phyloP scores from a whole-genome alignment of 306 rosid genomes.

The Sechiopsis laciniata region DNA sequence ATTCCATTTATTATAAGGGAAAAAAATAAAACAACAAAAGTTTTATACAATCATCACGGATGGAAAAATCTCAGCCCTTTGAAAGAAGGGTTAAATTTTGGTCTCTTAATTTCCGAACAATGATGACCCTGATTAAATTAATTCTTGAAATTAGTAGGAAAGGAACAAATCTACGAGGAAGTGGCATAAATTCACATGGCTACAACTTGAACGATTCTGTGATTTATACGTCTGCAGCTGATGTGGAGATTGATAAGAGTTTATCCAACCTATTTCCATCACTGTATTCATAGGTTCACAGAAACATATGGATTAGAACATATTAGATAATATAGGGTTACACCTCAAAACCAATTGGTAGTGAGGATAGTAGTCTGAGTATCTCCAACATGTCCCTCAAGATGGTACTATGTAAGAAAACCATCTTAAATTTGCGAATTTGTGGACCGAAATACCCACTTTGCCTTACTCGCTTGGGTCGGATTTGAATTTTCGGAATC shows the following conservation, averaged over 20 bases:
- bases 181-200: slow-evolving; percentile 1
- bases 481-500: no score
- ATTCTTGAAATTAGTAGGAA: not conserved
- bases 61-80: not conserved
- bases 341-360: no score
- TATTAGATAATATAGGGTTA: no score
- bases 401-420: no score
- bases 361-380: no score
- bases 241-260: slow-evolving; percentile 47
- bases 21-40: not conserved
- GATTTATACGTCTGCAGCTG: slow-evolving; percentile 31
- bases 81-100: not conserved
- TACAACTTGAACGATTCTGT: not conserved
- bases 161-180: not conserved
- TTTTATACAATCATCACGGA: not conserved
- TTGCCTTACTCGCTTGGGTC: no score
- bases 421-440: no score
- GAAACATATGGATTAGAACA: slow-evolving; percentile 45
- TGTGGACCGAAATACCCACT: no score
- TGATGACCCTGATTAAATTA: not conserved
- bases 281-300: slow-evolving; percentile 42
- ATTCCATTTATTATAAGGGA: slow-evolving; percentile 8
- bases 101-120: slow-evolving; percentile 4
- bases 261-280: slow-evolving; percentile 42
- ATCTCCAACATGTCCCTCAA: no score